Evolutionary conservation across 192 early-diverging fungal species (phyloP).

Genomic region (Linnemannia exigua): DNA sequence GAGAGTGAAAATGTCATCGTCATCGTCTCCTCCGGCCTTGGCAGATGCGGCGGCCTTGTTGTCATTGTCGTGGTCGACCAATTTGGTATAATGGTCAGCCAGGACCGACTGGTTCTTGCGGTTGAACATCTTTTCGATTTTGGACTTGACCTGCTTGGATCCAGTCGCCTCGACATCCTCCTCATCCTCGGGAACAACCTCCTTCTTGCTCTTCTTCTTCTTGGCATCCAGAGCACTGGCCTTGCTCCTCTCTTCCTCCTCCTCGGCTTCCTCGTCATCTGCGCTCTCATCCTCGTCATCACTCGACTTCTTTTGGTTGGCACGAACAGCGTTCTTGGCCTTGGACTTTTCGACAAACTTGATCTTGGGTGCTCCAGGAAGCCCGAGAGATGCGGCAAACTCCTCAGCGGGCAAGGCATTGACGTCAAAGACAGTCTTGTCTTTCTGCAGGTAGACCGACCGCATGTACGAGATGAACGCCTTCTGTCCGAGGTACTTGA

Average conservation of each 20-base stretch:
- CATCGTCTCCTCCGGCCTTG: slow-evolving; percentile 52
- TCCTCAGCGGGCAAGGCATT: slow-evolving; percentile 87
- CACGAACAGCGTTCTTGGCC: slow-evolving; percentile 81
- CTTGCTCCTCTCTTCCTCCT: slow-evolving; percentile 46
- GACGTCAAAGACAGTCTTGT: slow-evolving; percentile 94
- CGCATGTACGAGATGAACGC: slow-evolving; percentile 96
- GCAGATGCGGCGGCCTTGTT: slow-evolving; percentile 22
- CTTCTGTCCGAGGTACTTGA: slow-evolving; percentile 98
- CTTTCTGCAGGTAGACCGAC: slow-evolving; percentile 90
- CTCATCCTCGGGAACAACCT: slow-evolving; percentile 30
- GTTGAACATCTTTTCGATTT: slow-evolving; percentile 93
- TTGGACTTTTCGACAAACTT: slow-evolving; percentile 85
- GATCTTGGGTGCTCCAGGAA: slow-evolving; percentile 95
- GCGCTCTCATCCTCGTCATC: slow-evolving; percentile 46
- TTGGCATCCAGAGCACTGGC: slow-evolving; percentile 37
- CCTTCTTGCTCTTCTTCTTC: slow-evolving; percentile 60
- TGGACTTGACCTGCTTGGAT: slow-evolving; percentile 72
- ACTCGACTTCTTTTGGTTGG: slow-evolving; percentile 60
- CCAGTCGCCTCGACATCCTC: slow-evolving; percentile 8
- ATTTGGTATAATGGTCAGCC: slow-evolving; percentile 91
- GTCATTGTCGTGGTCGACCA: slow-evolving; percentile 78
- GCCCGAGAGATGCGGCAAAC: slow-evolving; percentile 91
- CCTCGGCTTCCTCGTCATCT: slow-evolving; percentile 56
- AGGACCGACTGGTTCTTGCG: slow-evolving; percentile 93
- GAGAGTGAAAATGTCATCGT: slow-evolving; percentile 88